Evolutionary conservation across 768 basidiomycete genomes (phyloP).

Genomic region (Suillus variegatus): DNA sequence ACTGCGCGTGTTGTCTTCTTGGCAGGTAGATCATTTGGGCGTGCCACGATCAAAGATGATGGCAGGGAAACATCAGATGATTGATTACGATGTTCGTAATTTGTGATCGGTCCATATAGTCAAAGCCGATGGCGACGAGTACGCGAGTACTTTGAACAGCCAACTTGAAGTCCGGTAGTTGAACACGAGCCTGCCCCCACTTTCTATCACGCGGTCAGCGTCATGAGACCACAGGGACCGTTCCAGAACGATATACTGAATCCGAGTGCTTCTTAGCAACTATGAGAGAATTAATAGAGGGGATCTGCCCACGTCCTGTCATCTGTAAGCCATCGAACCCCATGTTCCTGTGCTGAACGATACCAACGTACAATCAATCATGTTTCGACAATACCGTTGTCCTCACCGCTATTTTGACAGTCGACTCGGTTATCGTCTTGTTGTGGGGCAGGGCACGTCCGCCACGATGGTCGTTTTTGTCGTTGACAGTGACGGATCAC

Average conservation of each 20-base stretch:
- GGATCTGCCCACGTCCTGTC: slow-evolving; percentile 8
- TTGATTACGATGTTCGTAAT: not conserved
- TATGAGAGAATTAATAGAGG: slow-evolving; percentile 3
- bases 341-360: not conserved
- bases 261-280: not conserved
- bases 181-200: not conserved
- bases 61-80: not conserved
- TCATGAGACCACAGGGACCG: not conserved
- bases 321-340: not conserved
- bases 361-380: not conserved
- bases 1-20: not conserved
- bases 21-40: not conserved
- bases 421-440: no score
- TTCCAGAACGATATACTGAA: not conserved
- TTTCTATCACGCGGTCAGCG: not conserved
- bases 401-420: not conserved
- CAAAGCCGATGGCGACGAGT: not conserved
- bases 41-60: not conserved
- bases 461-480: not conserved
- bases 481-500: not conserved
- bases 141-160: not conserved
- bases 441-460: no score
- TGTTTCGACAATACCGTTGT: not conserved
- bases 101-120: not conserved
- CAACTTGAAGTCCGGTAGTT: not conserved